A percentile compares a stretch with the other conserved stretches of the same genome.
These are phyloP conservation scores for Ceratopteris richardii DNA, from an alignment of 75 land plant species.

Conservation along the genomic window DNA sequence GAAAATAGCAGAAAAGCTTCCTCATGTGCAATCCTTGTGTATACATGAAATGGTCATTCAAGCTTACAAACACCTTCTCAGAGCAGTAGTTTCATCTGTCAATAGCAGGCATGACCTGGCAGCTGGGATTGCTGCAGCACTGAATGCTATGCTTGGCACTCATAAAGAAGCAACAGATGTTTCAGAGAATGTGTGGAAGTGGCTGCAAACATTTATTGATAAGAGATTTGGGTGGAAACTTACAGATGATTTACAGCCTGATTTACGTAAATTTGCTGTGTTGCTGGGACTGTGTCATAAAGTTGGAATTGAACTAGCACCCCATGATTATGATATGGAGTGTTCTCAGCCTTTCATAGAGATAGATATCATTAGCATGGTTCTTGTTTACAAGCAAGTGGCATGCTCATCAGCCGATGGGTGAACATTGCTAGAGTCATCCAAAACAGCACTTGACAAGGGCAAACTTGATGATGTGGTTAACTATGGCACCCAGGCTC, in stretches of 20 bases:
- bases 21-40: constrained; percentile 89
- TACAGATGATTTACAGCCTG: constrained; percentile 22
- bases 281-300: constrained; percentile 83
- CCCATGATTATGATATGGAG: constrained; percentile 73
- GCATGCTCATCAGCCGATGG: constrained; percentile 99
- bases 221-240: constrained; percentile 81
- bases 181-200: constrained; percentile 40
- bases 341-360: constrained; percentile 54
- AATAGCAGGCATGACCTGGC: constrained; percentile 36
- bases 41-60: constrained; percentile 90
- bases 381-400: constrained; percentile 94
- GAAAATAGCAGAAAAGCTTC: constrained; percentile 74
- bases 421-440: constrained; percentile 75
- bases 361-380: constrained; percentile 68
- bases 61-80: constrained; percentile 82
- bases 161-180: not conserved
- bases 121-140: constrained; percentile 45
- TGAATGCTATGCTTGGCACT: constrained; percentile 76
- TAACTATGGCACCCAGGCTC: constrained; percentile 75
- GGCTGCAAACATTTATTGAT: constrained; percentile 57
- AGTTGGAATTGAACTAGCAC: constrained; percentile 84
- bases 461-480: constrained; percentile 97
- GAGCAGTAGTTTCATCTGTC: constrained; percentile 55
- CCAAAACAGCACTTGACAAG: constrained; percentile 90
- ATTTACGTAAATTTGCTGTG: constrained; percentile 67